Evolutionary conservation across 2,329 filamentous ascomycete species (phyloP).

Genomic region (Colletotrichum limetticola): DNA sequence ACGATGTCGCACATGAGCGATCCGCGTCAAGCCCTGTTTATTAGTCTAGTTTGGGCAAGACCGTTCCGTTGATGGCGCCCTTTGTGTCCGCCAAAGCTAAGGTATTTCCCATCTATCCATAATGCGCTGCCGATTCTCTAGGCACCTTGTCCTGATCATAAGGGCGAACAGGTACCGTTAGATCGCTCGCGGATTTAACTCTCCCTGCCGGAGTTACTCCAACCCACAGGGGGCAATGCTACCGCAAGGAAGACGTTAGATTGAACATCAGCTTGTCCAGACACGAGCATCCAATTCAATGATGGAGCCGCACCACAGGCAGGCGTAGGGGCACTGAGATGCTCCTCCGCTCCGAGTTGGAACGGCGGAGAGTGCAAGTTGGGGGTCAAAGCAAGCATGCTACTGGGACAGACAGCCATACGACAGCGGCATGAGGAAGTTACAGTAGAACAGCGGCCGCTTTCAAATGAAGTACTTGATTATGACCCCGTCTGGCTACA

Average conservation of each 20-base stretch:
- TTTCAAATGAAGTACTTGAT: conserved; percentile 9
- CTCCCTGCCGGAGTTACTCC: neutral
- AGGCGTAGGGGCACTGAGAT: neutral
- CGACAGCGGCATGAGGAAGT: neutral
- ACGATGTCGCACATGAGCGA: conserved; percentile 35
- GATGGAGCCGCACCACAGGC: neutral
- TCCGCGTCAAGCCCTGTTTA: conserved; percentile 25
- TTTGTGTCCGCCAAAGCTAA: conserved; percentile 10
- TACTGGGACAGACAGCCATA: neutral
- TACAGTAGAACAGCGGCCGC: neutral
- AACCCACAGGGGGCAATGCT: neutral
- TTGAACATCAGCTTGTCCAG: neutral
- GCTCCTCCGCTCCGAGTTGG: neutral
- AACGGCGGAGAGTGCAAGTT: neutral
- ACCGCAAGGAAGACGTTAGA: neutral
- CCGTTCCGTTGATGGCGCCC: conserved; percentile 6
- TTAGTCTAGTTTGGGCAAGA: conserved; percentile 29
- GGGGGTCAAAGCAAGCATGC: neutral
- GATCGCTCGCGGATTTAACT: neutral
- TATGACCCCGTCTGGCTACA: conserved; percentile 4
- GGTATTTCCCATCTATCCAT: neutral
- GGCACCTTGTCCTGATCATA: neutral
- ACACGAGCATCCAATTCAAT: neutral
- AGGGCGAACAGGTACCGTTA: conserved; percentile 5
- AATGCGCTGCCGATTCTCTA: conserved; percentile 3